phyloP scores from a whole-genome alignment of 2,329 filamentous ascomycete genomes.

The Colletotrichum sp. region DNA sequence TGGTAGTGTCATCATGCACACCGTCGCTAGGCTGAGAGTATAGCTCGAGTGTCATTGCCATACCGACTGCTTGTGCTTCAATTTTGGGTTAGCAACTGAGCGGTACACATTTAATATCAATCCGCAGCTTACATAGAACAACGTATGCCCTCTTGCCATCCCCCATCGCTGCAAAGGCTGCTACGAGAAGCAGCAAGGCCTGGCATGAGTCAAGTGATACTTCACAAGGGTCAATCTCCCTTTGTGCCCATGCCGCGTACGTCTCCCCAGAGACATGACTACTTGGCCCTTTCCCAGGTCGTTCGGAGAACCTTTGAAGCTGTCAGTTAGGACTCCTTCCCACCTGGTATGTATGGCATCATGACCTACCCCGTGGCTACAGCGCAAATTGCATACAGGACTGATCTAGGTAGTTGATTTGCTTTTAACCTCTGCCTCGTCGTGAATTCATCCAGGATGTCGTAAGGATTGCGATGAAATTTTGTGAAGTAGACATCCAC shows the following conservation, averaged over 20 bases:
- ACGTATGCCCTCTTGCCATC: neutral
- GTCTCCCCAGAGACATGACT: conserved; percentile 11
- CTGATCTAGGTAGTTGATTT: conserved; percentile 3
- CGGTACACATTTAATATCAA: neutral
- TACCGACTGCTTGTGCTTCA: conserved; percentile 2
- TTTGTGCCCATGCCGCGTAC: conserved; percentile 3
- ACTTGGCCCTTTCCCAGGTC: neutral
- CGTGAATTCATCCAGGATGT: neutral
- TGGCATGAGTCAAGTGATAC: conserved; percentile 2
- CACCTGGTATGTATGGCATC: neutral
- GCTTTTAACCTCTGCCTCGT: neutral
- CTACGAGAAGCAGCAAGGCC: neutral
- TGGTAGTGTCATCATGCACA: neutral
- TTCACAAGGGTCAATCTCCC: neutral
- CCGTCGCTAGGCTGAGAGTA: neutral
- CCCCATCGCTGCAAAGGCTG: neutral
- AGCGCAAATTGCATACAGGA: conserved; percentile 6
- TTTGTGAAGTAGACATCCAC: conserved; percentile 11
- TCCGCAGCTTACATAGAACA: neutral
- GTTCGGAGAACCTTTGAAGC: neutral
- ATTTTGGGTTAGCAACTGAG: neutral
- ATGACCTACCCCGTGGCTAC: conserved; percentile 4
- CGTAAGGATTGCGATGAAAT: conserved; percentile 5
- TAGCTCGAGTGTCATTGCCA: neutral
- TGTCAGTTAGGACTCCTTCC: neutral